Evolutionary conservation across 2,329 filamentous ascomycete species (phyloP), one percentile per base, ranked within the genome.

Genomic region (Ophiognomonia clavigignenti-juglandacearum): DNA sequence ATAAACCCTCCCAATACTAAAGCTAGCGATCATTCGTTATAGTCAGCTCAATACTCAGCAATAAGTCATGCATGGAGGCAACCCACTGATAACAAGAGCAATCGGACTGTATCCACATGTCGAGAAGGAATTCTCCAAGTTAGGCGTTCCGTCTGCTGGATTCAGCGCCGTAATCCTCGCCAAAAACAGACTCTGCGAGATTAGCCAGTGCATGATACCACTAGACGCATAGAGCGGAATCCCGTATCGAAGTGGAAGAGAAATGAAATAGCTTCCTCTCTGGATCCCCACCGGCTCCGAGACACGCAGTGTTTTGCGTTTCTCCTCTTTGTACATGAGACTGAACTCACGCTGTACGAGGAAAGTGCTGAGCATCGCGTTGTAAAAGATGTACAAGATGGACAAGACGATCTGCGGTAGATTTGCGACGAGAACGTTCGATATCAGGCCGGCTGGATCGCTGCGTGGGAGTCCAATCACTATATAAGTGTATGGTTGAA

Each of bases 161-260:
- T 37, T 8, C 29, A 64, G 8, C 2, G 59, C 61, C 2, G 57
- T 58, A 18, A 71, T 64, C 3, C 65, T 58, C 0, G 67, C 67
- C 0, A 74, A 52, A 55, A 73, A 76, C 1, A 74, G 49, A 36
- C 64, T 67, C 48, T 73, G 70, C 0, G 72, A 77, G 4, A 73
- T 60, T 5, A 76, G 59, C 72, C 72, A 77, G 53, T 77, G 72
- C 44, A 75, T 56, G 1, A 71, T 4, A 1, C 57, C 62, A 1
- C 61, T 65, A 2, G 55, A 51, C 0, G 55, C 48, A 2, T 68
- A 57, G 1, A 74, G 54, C 0, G 71, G 67, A 1, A 75, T 43
- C 0, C 64, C 64, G 45, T 72, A 77, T 14, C 61, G 61, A 31
- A 69, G 66, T 1, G 73, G 73, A 3, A 78, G 52, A 3, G 63